Evolutionary conservation across 2,329 filamentous ascomycete species (phyloP), one percentile per base, ranked within the genome.

Genomic region (Xylaria sp.): DNA sequence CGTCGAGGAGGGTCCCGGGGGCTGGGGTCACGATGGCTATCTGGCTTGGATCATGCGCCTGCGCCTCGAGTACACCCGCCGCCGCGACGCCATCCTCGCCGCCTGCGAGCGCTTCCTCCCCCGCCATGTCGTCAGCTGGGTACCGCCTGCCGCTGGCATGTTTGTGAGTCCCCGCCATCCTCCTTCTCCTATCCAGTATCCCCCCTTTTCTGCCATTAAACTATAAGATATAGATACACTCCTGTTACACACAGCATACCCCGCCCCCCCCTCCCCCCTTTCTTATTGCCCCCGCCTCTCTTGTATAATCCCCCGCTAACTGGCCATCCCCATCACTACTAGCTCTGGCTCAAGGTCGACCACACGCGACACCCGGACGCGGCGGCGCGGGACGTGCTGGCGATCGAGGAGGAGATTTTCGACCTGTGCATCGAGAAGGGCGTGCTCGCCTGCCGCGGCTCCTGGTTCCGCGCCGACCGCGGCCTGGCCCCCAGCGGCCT

Each of bases 1-100:
- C 19, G 79, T 99, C 2, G 94, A 99, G 61, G 91, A 96, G 72
- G 86, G 87, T 45, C 99, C 94, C 94, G 94, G 93, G 72, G 86
- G 87, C 45, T 99, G 94, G 94, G 94, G 93, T 20, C 94, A 99
- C 67, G 81, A 84, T 39, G 92, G 92, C 1, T 99, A 95, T 69
- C 74, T 99, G 20, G 81, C 88, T 66, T 99, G 94, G 94, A 76
- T 99, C 60, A 89, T 94, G 69, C 82, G 91, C 69, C 76, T 97
- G 65, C 84, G 92, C 43, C 72, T 85, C 65, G 85, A 92, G 72
- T 99, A 99, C 69, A 94, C 92, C 1, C 77, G 78, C 61, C 84
- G 93, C 56, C 79, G 94, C 51, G 83, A 97, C 68, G 81, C 84
- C 21, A 83, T 99, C 52, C 77, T 96, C 4, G 79, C 81, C 7